These are phyloP conservation scores for Barnettozyma wickerhamii DNA, from an alignment of 805 yeast genomes.

Conservation along the genomic window DNA sequence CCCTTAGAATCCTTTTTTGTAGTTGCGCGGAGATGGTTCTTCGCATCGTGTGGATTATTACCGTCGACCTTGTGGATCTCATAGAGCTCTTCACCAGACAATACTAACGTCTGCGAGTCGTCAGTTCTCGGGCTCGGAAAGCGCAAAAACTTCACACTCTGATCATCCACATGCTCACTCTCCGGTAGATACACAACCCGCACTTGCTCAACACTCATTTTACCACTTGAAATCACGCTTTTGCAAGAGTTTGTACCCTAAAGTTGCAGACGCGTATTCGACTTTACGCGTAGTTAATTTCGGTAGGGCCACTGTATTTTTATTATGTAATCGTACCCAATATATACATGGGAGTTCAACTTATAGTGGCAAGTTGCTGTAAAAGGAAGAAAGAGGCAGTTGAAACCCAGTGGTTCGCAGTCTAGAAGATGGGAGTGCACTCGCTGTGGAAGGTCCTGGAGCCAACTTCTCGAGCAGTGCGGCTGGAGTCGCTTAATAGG, in stretches of 20 bases:
- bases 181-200: conserved; percentile 16
- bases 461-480: conserved; percentile 86
- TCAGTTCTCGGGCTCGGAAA: conserved; percentile 20
- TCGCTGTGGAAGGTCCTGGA: conserved; percentile 90
- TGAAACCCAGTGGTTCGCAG: too few relatives aligned
- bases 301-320: too few relatives aligned
- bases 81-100: conserved; percentile 25
- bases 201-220: conserved; percentile 11
- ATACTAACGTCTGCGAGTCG: conserved; percentile 9
- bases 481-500: conserved; percentile 77
- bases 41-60: conserved; percentile 31
- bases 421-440: conserved; percentile 99
- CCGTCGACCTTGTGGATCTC: conserved; percentile 38
- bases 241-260: too few relatives aligned
- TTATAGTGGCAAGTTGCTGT: too few relatives aligned
- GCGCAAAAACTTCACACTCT: conserved; percentile 8
- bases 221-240: background rate
- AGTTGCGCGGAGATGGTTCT: conserved; percentile 25
- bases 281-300: too few relatives aligned
- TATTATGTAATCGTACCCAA: too few relatives aligned
- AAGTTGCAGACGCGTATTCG: too few relatives aligned
- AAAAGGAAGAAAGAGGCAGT: too few relatives aligned
- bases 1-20: conserved; percentile 28
- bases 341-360: too few relatives aligned
- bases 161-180: background rate